These are phyloP conservation scores for Plasmodium sp. DNA, from an alignment of 169 alveolate species.

Conservation along the genomic window DNA sequence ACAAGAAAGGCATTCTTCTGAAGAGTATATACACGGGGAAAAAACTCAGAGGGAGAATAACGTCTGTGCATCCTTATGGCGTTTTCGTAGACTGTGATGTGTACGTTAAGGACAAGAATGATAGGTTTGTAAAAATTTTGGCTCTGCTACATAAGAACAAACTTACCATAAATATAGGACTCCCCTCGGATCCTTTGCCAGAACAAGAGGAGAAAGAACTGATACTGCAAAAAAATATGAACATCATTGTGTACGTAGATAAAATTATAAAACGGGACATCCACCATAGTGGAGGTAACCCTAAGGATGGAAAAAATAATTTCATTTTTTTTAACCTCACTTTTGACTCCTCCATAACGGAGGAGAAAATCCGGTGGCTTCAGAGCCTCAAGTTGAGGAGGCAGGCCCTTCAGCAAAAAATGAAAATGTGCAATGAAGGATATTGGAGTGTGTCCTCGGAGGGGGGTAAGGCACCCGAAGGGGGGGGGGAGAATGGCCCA, in stretches of 20 bases:
- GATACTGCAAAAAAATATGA: constrained; percentile 69
- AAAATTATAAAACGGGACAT: constrained; percentile 44
- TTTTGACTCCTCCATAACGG: constrained; percentile 73
- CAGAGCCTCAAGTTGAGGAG: constrained; percentile 27
- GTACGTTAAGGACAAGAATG: constrained; percentile 29
- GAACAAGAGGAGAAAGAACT: constrained; percentile 73
- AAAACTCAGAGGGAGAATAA: constrained; percentile 63
- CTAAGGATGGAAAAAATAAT: constrained; percentile 19
- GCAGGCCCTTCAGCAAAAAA: background rate
- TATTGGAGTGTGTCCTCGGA: background rate
- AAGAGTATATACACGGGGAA: constrained; percentile 65
- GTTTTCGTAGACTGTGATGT: constrained; percentile 74
- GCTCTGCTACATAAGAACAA: constrained; percentile 71
- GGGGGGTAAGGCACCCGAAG: background rate
- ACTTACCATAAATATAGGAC: constrained; percentile 73
- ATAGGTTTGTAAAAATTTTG: constrained; percentile 25
- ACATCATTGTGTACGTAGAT: constrained; percentile 73
- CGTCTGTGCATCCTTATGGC: constrained; percentile 69
- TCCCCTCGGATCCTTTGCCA: constrained; percentile 27
- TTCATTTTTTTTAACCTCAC: constrained; percentile 73
- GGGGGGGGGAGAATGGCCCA: no score
- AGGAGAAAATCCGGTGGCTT: constrained; percentile 73
- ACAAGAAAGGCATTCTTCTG: constrained; percentile 38
- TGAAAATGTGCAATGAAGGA: background rate
- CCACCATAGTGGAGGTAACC: background rate